Conservation (phyloP, 305 asterid genomes). For the Fraxinus xanthoxyloides region DNA sequence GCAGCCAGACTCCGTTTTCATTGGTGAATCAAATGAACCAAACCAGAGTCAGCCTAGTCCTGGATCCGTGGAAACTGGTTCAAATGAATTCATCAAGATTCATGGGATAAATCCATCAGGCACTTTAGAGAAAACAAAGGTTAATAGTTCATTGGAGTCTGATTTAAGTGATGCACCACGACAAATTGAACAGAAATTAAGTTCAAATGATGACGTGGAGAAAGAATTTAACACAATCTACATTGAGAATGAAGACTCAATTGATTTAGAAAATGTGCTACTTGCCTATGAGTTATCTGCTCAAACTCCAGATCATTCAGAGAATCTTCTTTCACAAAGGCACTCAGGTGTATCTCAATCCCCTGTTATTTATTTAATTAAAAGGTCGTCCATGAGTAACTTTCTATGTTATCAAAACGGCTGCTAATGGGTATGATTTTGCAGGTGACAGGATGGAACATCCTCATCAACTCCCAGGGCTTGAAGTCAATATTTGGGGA, state of each 20-base stretch:
- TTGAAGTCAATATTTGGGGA: constrained; percentile 59
- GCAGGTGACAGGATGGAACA: constrained; percentile 44
- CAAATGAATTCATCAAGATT: constrained; percentile 36
- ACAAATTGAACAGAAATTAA: constrained; percentile 70
- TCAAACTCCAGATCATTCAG: constrained; percentile 43
- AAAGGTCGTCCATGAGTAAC: constrained; percentile 1
- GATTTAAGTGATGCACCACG: constrained; percentile 59
- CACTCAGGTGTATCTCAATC: constrained; percentile 38
- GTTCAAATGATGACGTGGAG: constrained; percentile 66
- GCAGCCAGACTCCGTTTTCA: constrained; percentile 43
- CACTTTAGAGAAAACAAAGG: constrained; percentile 37
- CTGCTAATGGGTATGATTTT: constrained; percentile 33
- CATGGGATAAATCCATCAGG: constrained; percentile 30
- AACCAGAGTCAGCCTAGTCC: constrained; percentile 56
- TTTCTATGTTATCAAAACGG: constrained; percentile 3
- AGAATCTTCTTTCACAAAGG: constrained; percentile 31
- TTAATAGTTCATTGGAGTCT: constrained; percentile 45
- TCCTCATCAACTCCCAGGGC: constrained; percentile 34
- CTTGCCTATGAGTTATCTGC: constrained; percentile 45
- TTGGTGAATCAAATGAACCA: constrained; percentile 57
- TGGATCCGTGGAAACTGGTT: constrained; percentile 63
- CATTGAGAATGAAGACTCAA: constrained; percentile 45
- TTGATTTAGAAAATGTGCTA: constrained; percentile 39
- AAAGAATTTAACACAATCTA: constrained; percentile 35
- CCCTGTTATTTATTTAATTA: constrained; percentile 2